Percentiles rank a stretch among this genome's conserved stretches.
These are phyloP conservation scores for Wickerhamiella spandovensis DNA, from an alignment of 805 yeast species.

Conservation along the genomic window DNA sequence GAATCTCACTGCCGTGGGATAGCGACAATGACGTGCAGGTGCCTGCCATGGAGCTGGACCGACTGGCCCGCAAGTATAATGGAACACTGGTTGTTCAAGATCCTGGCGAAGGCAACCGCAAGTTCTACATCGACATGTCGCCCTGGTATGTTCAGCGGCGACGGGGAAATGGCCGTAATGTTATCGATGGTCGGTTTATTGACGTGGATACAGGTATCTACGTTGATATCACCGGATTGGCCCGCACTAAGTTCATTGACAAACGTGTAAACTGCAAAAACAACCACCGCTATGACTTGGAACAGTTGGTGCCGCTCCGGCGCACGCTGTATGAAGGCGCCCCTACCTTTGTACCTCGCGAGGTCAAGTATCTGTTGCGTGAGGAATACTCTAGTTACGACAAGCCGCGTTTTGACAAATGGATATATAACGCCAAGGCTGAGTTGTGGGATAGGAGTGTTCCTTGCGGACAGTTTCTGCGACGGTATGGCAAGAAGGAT, in stretches of 20 bases:
- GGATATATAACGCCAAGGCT: conserved; percentile 10
- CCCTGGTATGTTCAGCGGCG: conserved; percentile 39
- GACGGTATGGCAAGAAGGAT: background rate
- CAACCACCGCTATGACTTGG: conserved; percentile 38
- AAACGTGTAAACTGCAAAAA: conserved; percentile 36
- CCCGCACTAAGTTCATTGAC: conserved; percentile 17
- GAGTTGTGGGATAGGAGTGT: conserved; percentile 10
- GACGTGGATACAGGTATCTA: conserved; percentile 48
- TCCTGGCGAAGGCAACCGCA: conserved; percentile 33
- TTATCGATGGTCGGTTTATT: conserved; percentile 43
- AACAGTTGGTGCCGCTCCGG: conserved; percentile 40
- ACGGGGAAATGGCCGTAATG: conserved; percentile 35
- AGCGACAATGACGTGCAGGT: conserved; percentile 37
- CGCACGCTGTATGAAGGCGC: conserved; percentile 48
- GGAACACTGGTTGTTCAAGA: conserved; percentile 33
- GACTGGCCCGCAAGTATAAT: conserved; percentile 36
- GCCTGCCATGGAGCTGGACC: conserved; percentile 34
- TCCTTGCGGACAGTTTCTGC: conserved; percentile 1
- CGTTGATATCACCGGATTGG: conserved; percentile 43
- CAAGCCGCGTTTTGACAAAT: conserved; percentile 15
- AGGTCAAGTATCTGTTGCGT: conserved; percentile 24
- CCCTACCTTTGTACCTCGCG: conserved; percentile 33
- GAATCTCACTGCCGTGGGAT: conserved; percentile 42
- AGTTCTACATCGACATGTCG: conserved; percentile 34
- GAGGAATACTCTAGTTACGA: conserved; percentile 26